phyloP scores from a whole-genome alignment of 2,329 filamentous ascomycete genomes.

The Pestalotiopsis sp. region DNA sequence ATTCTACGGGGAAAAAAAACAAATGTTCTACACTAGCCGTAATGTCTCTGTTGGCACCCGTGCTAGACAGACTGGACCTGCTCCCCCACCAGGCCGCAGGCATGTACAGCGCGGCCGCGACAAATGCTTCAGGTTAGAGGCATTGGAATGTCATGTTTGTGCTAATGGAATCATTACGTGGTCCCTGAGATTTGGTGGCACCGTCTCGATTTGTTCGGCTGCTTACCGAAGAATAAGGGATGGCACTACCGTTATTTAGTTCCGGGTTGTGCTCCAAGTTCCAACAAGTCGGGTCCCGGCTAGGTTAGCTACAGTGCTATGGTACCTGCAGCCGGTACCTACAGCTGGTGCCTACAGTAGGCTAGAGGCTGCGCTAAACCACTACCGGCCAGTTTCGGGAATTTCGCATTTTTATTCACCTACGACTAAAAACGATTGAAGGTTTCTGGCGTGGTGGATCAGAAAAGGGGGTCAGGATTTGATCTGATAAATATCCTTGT shows the following conservation, averaged over 20 bases:
- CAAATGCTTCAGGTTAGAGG: neutral
- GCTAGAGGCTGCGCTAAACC: neutral
- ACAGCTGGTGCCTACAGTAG: neutral
- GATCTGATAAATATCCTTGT: no score
- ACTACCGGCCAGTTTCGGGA: neutral
- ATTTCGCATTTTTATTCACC: neutral
- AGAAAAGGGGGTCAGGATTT: neutral
- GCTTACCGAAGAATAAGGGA: neutral
- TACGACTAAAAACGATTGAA: neutral
- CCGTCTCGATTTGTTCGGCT: neutral
- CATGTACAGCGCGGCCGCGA: neutral
- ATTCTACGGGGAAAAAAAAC: neutral
- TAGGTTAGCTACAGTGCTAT: neutral
- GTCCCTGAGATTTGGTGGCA: neutral
- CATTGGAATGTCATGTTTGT: neutral
- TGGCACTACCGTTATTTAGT: neutral
- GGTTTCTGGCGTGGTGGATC: neutral
- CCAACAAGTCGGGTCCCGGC: neutral
- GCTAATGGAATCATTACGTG: neutral
- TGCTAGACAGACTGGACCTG: neutral
- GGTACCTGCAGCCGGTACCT: neutral
- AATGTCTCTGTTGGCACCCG: neutral
- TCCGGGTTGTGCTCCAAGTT: neutral
- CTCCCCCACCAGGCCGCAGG: neutral
- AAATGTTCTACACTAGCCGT: neutral